Percentiles rank a stretch among this genome's conserved stretches.
Evolutionary conservation across 441 rosid species (phyloP).

Genomic region (Dalechampia spathulata): DNA sequence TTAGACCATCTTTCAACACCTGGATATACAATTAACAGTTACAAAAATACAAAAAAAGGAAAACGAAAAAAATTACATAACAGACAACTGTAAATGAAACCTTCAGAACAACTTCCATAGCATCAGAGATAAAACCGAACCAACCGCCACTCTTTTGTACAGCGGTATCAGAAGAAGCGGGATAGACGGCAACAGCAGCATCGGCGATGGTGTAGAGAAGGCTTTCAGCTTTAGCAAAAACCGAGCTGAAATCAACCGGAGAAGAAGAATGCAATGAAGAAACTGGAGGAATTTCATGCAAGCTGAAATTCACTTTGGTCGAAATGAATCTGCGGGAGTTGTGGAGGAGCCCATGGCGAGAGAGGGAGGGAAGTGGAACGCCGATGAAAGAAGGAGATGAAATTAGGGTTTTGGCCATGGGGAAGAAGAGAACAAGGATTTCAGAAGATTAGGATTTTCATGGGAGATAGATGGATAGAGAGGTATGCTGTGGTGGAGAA

Average conservation of each 20-base stretch:
- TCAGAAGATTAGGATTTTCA: slow-evolving; percentile 25
- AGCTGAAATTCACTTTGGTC: slow-evolving; percentile 51
- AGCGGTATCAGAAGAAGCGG: slow-evolving; percentile 40
- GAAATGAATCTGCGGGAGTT: slow-evolving; percentile 31
- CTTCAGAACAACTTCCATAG: slow-evolving; percentile 83
- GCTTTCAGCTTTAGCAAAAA: slow-evolving; percentile 54
- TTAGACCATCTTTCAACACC: slow-evolving; percentile 76
- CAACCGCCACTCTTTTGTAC: slow-evolving; percentile 76
- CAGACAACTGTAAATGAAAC: too few relatives aligned
- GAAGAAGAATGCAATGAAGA: slow-evolving; percentile 37
- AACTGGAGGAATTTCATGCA: slow-evolving; percentile 62
- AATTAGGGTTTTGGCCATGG: slow-evolving; percentile 77
- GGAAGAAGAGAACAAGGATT: slow-evolving; percentile 5
- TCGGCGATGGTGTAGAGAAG: slow-evolving; percentile 71
- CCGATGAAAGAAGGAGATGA: slow-evolving; percentile 66
- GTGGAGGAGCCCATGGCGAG: too few relatives aligned
- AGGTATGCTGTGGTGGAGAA: slow-evolving; percentile 23
- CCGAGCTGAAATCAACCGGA: slow-evolving; percentile 35
- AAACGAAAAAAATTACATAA: too few relatives aligned
- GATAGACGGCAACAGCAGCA: slow-evolving; percentile 57
- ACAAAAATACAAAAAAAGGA: not conserved
- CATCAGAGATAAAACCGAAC: slow-evolving; percentile 85
- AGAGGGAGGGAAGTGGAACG: slow-evolving; percentile 33
- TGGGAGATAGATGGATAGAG: not conserved
- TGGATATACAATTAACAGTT: too few relatives aligned